A percentile compares a stretch with the other conserved stretches of the same genome.
Evolutionary conservation across 2,329 filamentous ascomycete species (phyloP).

Genomic region (Trichoderma afroharzianum): DNA sequence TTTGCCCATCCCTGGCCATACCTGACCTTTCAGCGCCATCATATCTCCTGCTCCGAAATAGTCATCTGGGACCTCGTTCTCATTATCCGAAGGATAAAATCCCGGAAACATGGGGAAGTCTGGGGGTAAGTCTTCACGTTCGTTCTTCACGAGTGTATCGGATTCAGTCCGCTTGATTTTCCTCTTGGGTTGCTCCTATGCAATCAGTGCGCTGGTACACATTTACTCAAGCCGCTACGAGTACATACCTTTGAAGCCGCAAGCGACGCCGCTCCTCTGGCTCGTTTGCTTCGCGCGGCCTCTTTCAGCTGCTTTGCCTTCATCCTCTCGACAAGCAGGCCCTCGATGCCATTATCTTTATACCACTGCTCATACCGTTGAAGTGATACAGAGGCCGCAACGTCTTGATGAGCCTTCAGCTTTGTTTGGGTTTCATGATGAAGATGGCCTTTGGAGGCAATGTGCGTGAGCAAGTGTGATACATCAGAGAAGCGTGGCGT

Average conservation of each 20-base stretch:
- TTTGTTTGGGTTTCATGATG: conserved; percentile 79
- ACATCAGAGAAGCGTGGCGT: conserved; percentile 80
- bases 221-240: background rate
- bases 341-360: conserved; percentile 63
- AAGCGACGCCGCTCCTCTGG: conserved; percentile 23
- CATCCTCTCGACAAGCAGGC: conserved; percentile 73
- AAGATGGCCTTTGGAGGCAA: conserved; percentile 89
- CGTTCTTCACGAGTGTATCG: conserved; percentile 26
- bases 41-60: conserved; percentile 28
- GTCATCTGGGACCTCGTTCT: conserved; percentile 30
- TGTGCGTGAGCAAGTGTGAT: conserved; percentile 87
- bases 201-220: background rate
- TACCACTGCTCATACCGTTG: conserved; percentile 78
- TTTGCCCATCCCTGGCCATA: conserved; percentile 75
- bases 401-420: conserved; percentile 65
- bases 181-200: conserved; percentile 16
- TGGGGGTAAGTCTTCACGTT: conserved; percentile 26
- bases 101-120: conserved; percentile 30
- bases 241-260: conserved; percentile 25
- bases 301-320: conserved; percentile 70
- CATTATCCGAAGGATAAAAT: conserved; percentile 28
- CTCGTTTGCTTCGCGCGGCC: conserved; percentile 49
- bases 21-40: conserved; percentile 62
- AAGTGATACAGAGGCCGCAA: conserved; percentile 59
- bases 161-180: conserved; percentile 28